phyloP scores from a whole-genome alignment of 2,329 filamentous ascomycete species.

The Ceratocystis alfenasii region DNA sequence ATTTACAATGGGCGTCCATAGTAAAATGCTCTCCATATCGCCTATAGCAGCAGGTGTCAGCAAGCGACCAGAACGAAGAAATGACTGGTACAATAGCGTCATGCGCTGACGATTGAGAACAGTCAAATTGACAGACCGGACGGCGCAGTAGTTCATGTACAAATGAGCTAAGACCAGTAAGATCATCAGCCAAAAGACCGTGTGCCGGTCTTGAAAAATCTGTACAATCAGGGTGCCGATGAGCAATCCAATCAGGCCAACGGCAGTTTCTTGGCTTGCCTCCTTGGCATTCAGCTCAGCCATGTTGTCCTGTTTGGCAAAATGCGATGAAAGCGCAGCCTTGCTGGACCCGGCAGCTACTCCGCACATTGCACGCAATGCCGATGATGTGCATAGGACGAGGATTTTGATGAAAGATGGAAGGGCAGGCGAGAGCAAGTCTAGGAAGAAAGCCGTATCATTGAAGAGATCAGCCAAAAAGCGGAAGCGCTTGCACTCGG shows the following conservation, averaged over 20 bases:
- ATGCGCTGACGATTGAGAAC: conserved; percentile 79
- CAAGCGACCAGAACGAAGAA: conserved; percentile 39
- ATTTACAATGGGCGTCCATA: conserved; percentile 30
- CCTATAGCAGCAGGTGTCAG: conserved; percentile 56
- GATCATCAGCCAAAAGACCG: conserved; percentile 64
- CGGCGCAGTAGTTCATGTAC: conserved; percentile 73
- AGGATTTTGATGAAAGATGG: conserved; percentile 41
- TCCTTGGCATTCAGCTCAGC: conserved; percentile 93
- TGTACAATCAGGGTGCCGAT: conserved; percentile 72
- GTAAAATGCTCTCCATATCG: conserved; percentile 50
- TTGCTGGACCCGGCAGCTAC: conserved; percentile 85
- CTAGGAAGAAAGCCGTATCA: conserved; percentile 73
- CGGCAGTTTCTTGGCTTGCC: conserved; percentile 86
- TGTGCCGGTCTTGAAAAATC: conserved; percentile 53
- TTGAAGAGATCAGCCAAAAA: conserved; percentile 83
- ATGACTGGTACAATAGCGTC: conserved; percentile 58
- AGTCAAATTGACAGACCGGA: conserved; percentile 70
- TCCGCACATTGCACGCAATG: conserved; percentile 58
- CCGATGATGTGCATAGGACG: conserved; percentile 40
- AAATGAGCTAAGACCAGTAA: conserved; percentile 65
- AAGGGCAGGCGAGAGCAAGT: conserved; percentile 66
- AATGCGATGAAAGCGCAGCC: conserved; percentile 82
- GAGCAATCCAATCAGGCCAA: conserved; percentile 79
- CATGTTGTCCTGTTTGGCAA: conserved; percentile 74
- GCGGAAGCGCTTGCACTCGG: conserved; percentile 82